Evolutionary conservation across 768 basidiomycete genomes (phyloP).

Genomic region (Coprinopsis cinerea): DNA sequence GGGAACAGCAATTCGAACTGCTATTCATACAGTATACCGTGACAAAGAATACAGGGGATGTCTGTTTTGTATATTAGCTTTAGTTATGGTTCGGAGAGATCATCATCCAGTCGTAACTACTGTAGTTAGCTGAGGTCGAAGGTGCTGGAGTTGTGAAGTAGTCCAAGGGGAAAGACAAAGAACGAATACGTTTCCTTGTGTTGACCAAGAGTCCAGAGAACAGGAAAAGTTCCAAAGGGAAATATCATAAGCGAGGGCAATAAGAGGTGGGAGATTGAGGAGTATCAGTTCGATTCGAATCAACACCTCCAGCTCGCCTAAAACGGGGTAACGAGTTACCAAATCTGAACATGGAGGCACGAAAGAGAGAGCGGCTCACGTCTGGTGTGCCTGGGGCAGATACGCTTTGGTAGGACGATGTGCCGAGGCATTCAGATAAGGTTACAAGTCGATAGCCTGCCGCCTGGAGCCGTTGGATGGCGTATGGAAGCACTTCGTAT

Average conservation of each 20-base stretch:
- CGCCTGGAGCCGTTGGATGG: constrained; percentile 10
- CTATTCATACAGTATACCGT: too few species aligned
- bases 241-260: neutral
- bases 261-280: neutral
- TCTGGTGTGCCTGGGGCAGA: constrained; percentile 16
- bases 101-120: neutral
- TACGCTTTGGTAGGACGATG: constrained; percentile 10
- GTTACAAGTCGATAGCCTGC: constrained; percentile 15
- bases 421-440: constrained; percentile 14
- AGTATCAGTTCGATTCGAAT: too few species aligned
- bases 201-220: neutral
- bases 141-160: neutral
- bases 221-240: neutral
- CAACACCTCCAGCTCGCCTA: too few species aligned
- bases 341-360: neutral
- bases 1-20: too few species aligned
- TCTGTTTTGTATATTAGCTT: too few species aligned
- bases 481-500: constrained; percentile 10
- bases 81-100: neutral
- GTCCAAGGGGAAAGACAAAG: neutral
- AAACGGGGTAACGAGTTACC: too few species aligned
- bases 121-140: neutral
- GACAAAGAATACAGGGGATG: too few species aligned
- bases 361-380: constrained; percentile 15
- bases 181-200: too few species aligned